Evolutionary conservation across 345 rosid genomes (phyloP), one percentile per base, ranked within the genome.

Genomic region (Populus tremula): DNA sequence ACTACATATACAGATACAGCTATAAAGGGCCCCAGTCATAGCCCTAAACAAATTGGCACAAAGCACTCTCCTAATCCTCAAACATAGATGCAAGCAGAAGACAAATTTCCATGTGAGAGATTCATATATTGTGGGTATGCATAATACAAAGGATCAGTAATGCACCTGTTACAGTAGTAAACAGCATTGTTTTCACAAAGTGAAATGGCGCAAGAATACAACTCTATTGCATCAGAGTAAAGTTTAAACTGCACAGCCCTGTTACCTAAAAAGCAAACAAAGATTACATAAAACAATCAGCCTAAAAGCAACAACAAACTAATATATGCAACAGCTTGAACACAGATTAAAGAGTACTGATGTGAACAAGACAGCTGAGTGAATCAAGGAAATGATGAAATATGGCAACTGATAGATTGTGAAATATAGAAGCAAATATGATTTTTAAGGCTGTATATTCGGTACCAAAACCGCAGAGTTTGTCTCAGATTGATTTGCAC

Each of bases 111-210:
- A 63, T n/a, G 35, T 50, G 39, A 31, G 35, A 33, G 36, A 65
- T 25, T 65, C 68, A 65, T 12, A 14, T 65, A 25, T 17, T 31
- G 20, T 65, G 36, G 31, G 20, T 38, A 29, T 63, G 35, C 27
- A 63, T 65, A 16, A 54, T 21, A 8, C 12, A 33, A 67, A 17
- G n/a, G 36, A 73, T 43, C 64, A 68, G 71, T 69, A 64, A 47
- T 65, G 76, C 80, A 94, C 97, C 97, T 90, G 90, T 94, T 94
- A 82, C 94, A 91, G 85, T 89, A 90, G 82, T 91, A 94, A 77
- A 94, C 89, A 79, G 98, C 94, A 76, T 89, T 92, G 31, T 86
- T 78, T 81, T 87, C 87, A 18, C 78, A 66, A 33, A 94, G 93
- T 41, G 93, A 85, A 79, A 90, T 90, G 47, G 98, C 96, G 78